These are phyloP conservation scores for Aspergillus nidulans DNA, from an alignment of 495 filamentous ascomycete genomes.

Conservation along the genomic window DNA sequence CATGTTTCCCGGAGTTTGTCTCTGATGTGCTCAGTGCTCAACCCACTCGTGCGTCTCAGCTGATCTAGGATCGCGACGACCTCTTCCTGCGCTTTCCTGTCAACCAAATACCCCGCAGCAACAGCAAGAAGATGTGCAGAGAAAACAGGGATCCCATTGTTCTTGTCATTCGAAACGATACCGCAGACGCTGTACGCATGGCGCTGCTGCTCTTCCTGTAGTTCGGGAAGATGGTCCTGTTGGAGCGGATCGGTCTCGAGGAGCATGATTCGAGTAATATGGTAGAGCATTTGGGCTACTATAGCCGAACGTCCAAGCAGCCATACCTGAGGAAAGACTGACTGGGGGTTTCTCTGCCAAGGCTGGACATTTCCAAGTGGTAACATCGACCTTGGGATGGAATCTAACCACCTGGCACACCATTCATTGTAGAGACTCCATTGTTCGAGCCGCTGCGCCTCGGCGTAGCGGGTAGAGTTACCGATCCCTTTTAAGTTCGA, in stretches of 20 bases:
- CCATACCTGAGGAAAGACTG: slow-evolving; percentile 85
- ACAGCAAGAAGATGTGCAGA: slow-evolving; percentile 74
- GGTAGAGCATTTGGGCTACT: slow-evolving; percentile 85
- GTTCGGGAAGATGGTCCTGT: slow-evolving; percentile 50
- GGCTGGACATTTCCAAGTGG: slow-evolving; percentile 73
- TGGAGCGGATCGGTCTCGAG: slow-evolving; percentile 71
- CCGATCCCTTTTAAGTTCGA: slow-evolving; percentile 53
- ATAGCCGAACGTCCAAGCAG: slow-evolving; percentile 77
- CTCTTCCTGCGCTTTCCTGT: slow-evolving; percentile 73
- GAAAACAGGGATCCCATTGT: slow-evolving; percentile 70
- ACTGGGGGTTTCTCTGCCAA: slow-evolving; percentile 62
- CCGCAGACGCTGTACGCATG: slow-evolving; percentile 84
- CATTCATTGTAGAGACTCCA: slow-evolving; percentile 70
- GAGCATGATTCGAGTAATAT: slow-evolving; percentile 77
- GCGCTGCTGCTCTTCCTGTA: slow-evolving; percentile 60
- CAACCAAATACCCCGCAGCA: slow-evolving; percentile 68
- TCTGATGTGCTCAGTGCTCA: slow-evolving; percentile 65
- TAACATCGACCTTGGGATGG: slow-evolving; percentile 78
- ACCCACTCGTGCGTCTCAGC: slow-evolving; percentile 73
- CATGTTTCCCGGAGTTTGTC: slow-evolving; percentile 68
- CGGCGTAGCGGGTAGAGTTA: slow-evolving; percentile 53
- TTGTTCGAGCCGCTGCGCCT: slow-evolving; percentile 63
- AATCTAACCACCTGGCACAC: slow-evolving; percentile 77
- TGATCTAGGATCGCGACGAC: slow-evolving; percentile 70
- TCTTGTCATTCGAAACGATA: slow-evolving; percentile 78